These are phyloP conservation scores for Crithidia bombi DNA, from an alignment of 208 protist genomes.

Conservation along the genomic window DNA sequence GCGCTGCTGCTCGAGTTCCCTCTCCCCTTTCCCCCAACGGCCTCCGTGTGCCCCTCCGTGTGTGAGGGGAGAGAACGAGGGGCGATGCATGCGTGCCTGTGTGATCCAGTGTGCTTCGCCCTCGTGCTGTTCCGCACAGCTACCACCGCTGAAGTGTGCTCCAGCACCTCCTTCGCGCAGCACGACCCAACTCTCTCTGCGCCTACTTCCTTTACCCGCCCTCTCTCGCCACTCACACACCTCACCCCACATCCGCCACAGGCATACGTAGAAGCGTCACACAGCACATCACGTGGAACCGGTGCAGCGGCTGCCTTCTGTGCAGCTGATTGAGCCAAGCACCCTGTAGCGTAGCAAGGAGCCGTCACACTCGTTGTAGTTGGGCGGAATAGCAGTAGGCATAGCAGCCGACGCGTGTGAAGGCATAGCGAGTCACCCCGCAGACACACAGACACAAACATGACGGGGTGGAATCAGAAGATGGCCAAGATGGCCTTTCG, in stretches of 20 bases:
- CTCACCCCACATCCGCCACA: background rate
- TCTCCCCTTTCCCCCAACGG: no score
- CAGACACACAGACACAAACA: slow-evolving; percentile 6
- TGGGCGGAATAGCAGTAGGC: background rate
- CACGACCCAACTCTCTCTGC: background rate
- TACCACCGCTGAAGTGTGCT: no score
- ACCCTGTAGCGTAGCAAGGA: background rate
- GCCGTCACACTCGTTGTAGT: background rate
- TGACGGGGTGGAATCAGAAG: slow-evolving; percentile 88
- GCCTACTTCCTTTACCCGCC: background rate
- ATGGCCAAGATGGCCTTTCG: slow-evolving; percentile 92
- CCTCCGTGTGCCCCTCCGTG: no score
- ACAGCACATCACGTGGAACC: background rate
- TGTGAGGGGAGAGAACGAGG: no score
- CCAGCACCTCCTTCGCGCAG: no score
- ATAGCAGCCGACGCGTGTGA: background rate
- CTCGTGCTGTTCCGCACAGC: no score
- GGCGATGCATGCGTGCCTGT: no score
- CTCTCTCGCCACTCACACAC: background rate
- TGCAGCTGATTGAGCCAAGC: background rate
- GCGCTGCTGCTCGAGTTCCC: no score
- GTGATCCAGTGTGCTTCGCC: no score
- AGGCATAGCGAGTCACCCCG: background rate
- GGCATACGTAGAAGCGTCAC: background rate
- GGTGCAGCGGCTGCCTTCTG: background rate